These are phyloP conservation scores for Phylloporus sp. DNA, from an alignment of 768 basidiomycete species.

Conservation along the genomic window DNA sequence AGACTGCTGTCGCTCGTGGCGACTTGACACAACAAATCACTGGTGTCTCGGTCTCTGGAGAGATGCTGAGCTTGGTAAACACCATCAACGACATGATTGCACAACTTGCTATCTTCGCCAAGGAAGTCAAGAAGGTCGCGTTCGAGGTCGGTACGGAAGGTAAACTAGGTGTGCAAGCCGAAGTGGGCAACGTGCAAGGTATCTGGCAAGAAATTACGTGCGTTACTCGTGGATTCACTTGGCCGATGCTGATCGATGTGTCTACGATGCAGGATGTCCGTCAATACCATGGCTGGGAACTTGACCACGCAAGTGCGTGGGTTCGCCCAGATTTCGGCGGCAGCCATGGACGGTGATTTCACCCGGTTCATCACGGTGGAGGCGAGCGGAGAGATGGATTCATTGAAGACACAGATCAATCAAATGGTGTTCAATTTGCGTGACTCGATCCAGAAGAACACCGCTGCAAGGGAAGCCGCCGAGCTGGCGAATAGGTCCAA, in stretches of 20 bases:
- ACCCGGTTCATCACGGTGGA: constrained; percentile 99
- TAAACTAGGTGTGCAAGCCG: constrained; percentile 96
- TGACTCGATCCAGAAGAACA: constrained; percentile 98
- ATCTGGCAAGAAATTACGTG: constrained; percentile 99
- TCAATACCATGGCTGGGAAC: constrained; percentile 97
- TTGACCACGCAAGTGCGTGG: constrained; percentile 98
- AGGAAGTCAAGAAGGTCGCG: constrained; percentile 91
- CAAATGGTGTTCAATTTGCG: constrained; percentile 98
- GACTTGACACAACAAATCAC: constrained; percentile 92
- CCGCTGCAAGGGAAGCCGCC: constrained; percentile 92
- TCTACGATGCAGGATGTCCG: constrained; percentile 60
- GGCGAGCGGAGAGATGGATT: constrained; percentile 98
- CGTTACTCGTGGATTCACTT: constrained; percentile 29
- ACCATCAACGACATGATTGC: constrained; percentile 93
- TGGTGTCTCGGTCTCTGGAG: constrained; percentile 89
- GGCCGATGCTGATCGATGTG: not conserved
- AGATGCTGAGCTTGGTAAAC: constrained; percentile 93
- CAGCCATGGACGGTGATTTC: constrained; percentile 98
- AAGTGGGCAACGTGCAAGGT: constrained; percentile 94
- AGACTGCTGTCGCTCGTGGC: constrained; percentile 90
- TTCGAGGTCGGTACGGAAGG: constrained; percentile 97
- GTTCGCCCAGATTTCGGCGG: constrained; percentile 97
- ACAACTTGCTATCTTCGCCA: constrained; percentile 62
- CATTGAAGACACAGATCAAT: constrained; percentile 97
- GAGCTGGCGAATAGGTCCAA: constrained; percentile 97